Conservation (phyloP, 139 green algal genomes). For the Coelastrella sp. region DNA sequence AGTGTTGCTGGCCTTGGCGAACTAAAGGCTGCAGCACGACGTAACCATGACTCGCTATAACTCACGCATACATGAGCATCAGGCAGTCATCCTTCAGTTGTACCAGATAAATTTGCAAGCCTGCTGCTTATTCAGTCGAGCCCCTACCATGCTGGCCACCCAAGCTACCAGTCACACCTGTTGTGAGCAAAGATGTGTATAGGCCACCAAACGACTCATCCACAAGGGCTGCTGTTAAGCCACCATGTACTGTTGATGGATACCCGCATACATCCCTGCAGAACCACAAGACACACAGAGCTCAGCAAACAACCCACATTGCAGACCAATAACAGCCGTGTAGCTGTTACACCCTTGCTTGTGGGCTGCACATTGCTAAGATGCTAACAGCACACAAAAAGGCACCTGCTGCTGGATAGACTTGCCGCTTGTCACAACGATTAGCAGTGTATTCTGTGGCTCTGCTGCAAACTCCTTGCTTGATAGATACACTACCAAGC, state of each 20-base stretch:
- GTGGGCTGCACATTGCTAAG: background rate
- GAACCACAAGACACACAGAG: background rate
- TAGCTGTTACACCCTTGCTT: too few species aligned
- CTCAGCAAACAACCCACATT: background rate
- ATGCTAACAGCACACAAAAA: background rate
- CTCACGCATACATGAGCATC: too few species aligned
- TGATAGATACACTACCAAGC: too few species aligned
- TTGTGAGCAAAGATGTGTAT: constrained; percentile 49
- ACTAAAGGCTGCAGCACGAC: too few species aligned
- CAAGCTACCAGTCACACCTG: background rate
- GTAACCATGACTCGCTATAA: too few species aligned
- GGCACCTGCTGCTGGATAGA: background rate
- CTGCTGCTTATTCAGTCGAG: background rate
- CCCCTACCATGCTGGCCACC: background rate
- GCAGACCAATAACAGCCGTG: too few species aligned
- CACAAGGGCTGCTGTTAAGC: constrained; percentile 82
- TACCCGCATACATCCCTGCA: constrained; percentile 73
- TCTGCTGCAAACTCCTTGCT: background rate
- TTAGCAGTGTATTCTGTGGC: background rate
- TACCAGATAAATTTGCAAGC: too few species aligned
- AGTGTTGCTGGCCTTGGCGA: too few species aligned
- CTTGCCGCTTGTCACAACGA: too few species aligned
- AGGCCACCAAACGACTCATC: constrained; percentile 83
- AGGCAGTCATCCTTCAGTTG: too few species aligned
- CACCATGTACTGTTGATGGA: constrained; percentile 78